A percentile compares a stretch with the other conserved stretches of the same genome.
Evolutionary conservation across 192 early-diverging fungal genomes (phyloP).

Genomic region (Coemansia sp.): DNA sequence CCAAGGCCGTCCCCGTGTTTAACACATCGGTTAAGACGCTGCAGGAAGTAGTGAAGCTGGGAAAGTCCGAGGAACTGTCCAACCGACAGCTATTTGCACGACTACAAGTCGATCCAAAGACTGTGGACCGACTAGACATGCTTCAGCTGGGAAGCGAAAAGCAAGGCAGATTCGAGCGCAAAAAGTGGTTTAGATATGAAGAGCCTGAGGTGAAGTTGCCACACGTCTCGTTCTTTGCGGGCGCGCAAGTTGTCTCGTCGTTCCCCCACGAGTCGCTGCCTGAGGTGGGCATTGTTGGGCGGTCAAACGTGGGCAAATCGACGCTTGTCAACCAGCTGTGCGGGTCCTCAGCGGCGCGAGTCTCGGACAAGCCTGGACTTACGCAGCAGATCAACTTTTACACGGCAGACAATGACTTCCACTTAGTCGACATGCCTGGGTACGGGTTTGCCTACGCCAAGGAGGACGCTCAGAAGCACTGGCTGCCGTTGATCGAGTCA

Average conservation of each 20-base stretch:
- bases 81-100: constrained; percentile 50
- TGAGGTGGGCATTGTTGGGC: constrained; percentile 59
- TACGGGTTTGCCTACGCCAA: constrained; percentile 81
- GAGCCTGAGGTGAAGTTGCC: constrained; percentile 50
- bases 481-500: constrained; percentile 69
- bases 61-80: constrained; percentile 19
- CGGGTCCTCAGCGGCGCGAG: constrained; percentile 62
- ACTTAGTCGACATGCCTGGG: constrained; percentile 80
- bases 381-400: constrained; percentile 86
- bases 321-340: constrained; percentile 71
- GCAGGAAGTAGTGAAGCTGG: constrained; percentile 16
- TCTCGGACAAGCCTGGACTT: constrained; percentile 72
- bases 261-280: constrained; percentile 48
- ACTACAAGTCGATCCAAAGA: constrained; percentile 33
- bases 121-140: constrained; percentile 48
- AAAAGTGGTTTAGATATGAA: constrained; percentile 47
- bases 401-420: constrained; percentile 61
- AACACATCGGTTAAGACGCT: constrained; percentile 36
- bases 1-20: constrained; percentile 14
- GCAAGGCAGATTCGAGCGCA: constrained; percentile 45
- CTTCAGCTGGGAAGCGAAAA: constrained; percentile 44
- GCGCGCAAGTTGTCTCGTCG: constrained; percentile 41
- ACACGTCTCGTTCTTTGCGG: constrained; percentile 52
- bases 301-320: constrained; percentile 83
- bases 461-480: constrained; percentile 57